These are phyloP conservation scores for Colletotrichum musae DNA, from an alignment of 2,329 filamentous ascomycete genomes.

Conservation along the genomic window DNA sequence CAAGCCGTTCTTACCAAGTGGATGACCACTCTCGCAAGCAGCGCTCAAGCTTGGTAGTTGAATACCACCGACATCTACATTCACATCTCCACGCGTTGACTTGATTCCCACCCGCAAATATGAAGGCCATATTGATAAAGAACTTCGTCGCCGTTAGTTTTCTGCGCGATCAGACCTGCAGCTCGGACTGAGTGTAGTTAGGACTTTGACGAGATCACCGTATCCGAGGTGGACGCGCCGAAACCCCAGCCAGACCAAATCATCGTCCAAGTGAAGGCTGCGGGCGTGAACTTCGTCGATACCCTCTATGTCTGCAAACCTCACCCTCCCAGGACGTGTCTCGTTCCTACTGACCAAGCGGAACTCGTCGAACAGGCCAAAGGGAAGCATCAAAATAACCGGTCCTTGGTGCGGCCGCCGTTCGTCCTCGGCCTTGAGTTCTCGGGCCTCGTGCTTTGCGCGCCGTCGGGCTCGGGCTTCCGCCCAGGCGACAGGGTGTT, in stretches of 20 bases:
- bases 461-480: conserved; percentile 54
- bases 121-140: conserved; percentile 49
- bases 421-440: conserved; percentile 75
- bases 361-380: conserved; percentile 53
- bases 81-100: neutral
- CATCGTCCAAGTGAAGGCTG: conserved; percentile 62
- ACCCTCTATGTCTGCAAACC: conserved; percentile 63
- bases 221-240: conserved; percentile 45
- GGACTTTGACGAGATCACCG: conserved; percentile 44
- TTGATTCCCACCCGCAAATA: conserved; percentile 24
- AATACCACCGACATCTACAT: too few species aligned
- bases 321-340: neutral
- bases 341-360: neutral
- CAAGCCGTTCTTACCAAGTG: neutral
- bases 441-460: conserved; percentile 63
- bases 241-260: conserved; percentile 41
- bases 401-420: conserved; percentile 67
- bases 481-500: conserved; percentile 67
- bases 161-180: neutral
- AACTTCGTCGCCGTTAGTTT: conserved; percentile 45
- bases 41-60: too few species aligned
- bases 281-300: conserved; percentile 73
- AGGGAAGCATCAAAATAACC: conserved; percentile 74
- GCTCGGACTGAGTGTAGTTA: conserved; percentile 12
- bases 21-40: neutral